Evolutionary conservation across 2,329 filamentous ascomycete genomes (phyloP), one percentile per base, ranked within the genome.

Genomic region (Clathrospora elynae): DNA sequence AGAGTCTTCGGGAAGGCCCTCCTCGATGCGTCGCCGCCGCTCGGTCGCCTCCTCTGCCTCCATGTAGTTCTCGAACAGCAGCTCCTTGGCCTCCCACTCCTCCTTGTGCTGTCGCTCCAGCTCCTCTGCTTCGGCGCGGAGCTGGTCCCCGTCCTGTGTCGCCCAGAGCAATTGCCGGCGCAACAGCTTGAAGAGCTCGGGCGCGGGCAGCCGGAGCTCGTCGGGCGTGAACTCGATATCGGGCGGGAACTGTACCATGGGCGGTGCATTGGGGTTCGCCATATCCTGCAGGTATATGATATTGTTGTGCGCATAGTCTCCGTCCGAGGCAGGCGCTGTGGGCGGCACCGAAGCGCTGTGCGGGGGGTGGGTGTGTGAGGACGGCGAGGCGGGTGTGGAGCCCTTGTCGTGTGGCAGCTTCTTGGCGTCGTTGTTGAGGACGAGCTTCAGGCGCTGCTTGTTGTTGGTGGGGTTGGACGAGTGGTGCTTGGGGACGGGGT

Each of bases 11-110:
- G 62, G 53, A 12, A 70, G 53, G 6, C 64, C 64, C n/a, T 56
- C 38, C 8, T 74, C 65, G 3, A 64, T 22, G 10, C 70, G 64
- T 16, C 62, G 63, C 17, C 65, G 55, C 26, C 64, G 53, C 23
- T 55, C 55, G 2, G 37, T 46, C 8, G 59, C 81, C 73, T 85
- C 84, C 65, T 85, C 82, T 22, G 81, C 76, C 66, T 92, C 88
- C 55, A 89, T 78, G 20, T 86, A 78, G 61, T 90, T 88, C 43
- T 88, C 82, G n/a, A 93, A 70, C 12, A 92, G 70, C 19, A 88
- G 78, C 70, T 93, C 88, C 70, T 92, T 92, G 70, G 88, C 83
- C 10, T 83, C 73, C 88, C 88, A 93, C 64, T 90, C 87, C 49
- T 83, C 78, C 65, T 82, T 82, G 68, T 86, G 84, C 9, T 77